These are phyloP conservation scores for Serendipita sp. DNA, from an alignment of 768 basidiomycete species.

Conservation along the genomic window DNA sequence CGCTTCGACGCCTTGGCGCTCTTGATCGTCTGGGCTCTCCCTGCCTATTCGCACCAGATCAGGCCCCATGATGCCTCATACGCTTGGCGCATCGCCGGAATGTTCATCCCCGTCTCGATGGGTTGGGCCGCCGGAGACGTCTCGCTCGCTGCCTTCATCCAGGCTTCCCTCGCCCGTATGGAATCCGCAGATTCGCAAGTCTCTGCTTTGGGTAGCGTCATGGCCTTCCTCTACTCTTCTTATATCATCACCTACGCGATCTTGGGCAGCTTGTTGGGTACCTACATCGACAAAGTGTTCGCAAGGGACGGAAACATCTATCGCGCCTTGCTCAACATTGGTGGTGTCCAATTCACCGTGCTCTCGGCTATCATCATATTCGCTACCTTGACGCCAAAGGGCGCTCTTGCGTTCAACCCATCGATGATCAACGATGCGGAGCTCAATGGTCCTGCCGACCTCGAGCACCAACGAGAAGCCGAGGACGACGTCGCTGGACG, in stretches of 20 bases:
- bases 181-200: slow-evolving; percentile 9
- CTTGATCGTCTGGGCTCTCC: slow-evolving; percentile 16
- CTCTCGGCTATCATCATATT: slow-evolving; percentile 15
- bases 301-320: slow-evolving; percentile 9
- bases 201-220: slow-evolving; percentile 17
- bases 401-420: slow-evolving; percentile 18
- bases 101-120: slow-evolving; percentile 15
- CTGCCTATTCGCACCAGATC: slow-evolving; percentile 11
- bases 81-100: slow-evolving; percentile 15
- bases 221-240: slow-evolving; percentile 16
- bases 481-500: background rate
- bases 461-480: background rate
- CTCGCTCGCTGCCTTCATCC: slow-evolving; percentile 19
- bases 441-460: background rate
- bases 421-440: slow-evolving; percentile 11
- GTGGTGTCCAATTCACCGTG: slow-evolving; percentile 14
- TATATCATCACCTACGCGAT: slow-evolving; percentile 17
- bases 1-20: slow-evolving; percentile 8
- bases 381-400: slow-evolving; percentile 15
- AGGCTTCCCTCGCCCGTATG: slow-evolving; percentile 12
- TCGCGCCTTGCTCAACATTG: slow-evolving; percentile 12
- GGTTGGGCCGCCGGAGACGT: slow-evolving; percentile 20
- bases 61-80: slow-evolving; percentile 9
- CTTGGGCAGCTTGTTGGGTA: slow-evolving; percentile 16
- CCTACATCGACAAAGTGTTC: slow-evolving; percentile 16